A percentile compares a stretch with the other conserved stretches of the same genome.
These are phyloP conservation scores for Candida oleophila DNA, from an alignment of 805 yeast genomes.

Conservation along the genomic window DNA sequence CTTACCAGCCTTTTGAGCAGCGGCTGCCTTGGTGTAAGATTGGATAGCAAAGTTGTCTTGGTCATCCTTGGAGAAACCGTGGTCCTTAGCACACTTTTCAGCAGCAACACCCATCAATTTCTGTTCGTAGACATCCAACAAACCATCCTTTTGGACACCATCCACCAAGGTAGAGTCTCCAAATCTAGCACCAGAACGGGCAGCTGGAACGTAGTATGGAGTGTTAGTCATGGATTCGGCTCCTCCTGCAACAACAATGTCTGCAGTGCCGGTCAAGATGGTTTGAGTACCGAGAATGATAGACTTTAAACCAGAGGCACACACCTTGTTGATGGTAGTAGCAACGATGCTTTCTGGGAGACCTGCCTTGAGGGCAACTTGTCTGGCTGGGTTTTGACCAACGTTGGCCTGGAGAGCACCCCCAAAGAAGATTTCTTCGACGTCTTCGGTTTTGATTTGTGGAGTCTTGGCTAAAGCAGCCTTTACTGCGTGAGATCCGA, in stretches of 20 bases:
- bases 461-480: slow-evolving; percentile 85
- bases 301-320: slow-evolving; percentile 95
- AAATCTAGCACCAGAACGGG: slow-evolving; percentile 86
- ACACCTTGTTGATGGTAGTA: slow-evolving; percentile 91
- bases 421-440: slow-evolving; percentile 91
- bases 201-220: slow-evolving; percentile 86
- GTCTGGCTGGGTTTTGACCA: slow-evolving; percentile 98
- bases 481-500: slow-evolving; percentile 90
- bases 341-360: slow-evolving; percentile 78
- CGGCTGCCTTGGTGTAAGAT: slow-evolving; percentile 84
- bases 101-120: slow-evolving; percentile 96
- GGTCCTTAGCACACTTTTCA: slow-evolving; percentile 91
- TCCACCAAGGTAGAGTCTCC: slow-evolving; percentile 82
- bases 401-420: slow-evolving; percentile 89
- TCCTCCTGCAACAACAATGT: slow-evolving; percentile 94
- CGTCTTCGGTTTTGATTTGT: slow-evolving; percentile 69
- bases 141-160: slow-evolving; percentile 90
- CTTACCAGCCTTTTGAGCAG: slow-evolving; percentile 79
- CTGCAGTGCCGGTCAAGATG: slow-evolving; percentile 84
- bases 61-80: slow-evolving; percentile 71
- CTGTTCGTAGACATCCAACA: slow-evolving; percentile 86
- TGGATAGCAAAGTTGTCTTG: slow-evolving; percentile 87
- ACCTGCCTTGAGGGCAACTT: slow-evolving; percentile 91
- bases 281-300: slow-evolving; percentile 88
- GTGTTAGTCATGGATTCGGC: slow-evolving; percentile 96